phyloP scores from a whole-genome alignment of 768 basidiomycete genomes.

The Macrolepiota fuliginosa region DNA sequence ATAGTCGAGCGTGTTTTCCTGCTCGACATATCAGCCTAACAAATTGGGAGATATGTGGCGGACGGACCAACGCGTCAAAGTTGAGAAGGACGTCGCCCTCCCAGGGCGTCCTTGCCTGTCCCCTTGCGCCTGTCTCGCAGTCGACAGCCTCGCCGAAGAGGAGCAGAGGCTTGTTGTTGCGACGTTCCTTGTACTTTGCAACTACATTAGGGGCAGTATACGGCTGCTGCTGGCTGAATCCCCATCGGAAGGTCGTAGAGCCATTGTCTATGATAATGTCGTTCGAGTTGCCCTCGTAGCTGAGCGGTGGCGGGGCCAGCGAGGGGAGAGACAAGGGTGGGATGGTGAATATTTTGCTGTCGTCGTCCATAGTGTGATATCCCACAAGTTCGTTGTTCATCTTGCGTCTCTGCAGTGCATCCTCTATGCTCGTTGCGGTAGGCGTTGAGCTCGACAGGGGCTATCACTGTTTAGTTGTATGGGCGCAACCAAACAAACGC shows the following conservation, averaged over 20 bases:
- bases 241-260: slow-evolving; percentile 78
- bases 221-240: slow-evolving; percentile 64
- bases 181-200: slow-evolving; percentile 88
- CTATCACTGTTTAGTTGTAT: slow-evolving; percentile 1
- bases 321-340: slow-evolving; percentile 15
- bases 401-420: background rate
- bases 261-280: slow-evolving; percentile 86
- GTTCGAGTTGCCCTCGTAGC: slow-evolving; percentile 52
- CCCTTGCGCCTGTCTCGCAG: slow-evolving; percentile 78
- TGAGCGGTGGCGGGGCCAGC: slow-evolving; percentile 23
- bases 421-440: background rate
- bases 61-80: slow-evolving; percentile 87
- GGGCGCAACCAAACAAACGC: slow-evolving; percentile 12
- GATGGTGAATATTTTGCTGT: slow-evolving; percentile 9
- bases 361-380: slow-evolving; percentile 3
- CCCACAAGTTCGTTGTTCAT: too few species aligned
- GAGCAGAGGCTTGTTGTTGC: slow-evolving; percentile 75
- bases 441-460: background rate
- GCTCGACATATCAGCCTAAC: slow-evolving; percentile 27
- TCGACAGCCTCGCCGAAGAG: slow-evolving; percentile 90
- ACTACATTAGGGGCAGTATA: slow-evolving; percentile 68
- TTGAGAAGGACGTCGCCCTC: slow-evolving; percentile 93
- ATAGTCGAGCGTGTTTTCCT: slow-evolving; percentile 96
- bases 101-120: slow-evolving; percentile 81
- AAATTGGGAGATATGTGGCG: slow-evolving; percentile 10